phyloP scores from a whole-genome alignment of 345 rosid species.

The Raphanus sativus region DNA sequence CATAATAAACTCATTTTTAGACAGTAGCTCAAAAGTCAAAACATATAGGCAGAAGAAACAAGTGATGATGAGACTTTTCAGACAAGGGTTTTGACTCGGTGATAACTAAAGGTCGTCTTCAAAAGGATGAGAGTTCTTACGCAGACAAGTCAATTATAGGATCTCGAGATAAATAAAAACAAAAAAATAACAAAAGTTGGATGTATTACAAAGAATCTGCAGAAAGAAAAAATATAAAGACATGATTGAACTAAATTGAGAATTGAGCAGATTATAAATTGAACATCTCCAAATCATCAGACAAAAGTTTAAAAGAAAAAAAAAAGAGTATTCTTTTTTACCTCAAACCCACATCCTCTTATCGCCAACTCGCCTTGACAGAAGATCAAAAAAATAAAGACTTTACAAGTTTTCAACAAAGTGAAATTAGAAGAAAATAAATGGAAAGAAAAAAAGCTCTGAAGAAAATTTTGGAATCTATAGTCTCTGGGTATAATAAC shows the following conservation, averaged over 20 bases:
- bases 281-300: background rate
- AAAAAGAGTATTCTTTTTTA: constrained; percentile 14
- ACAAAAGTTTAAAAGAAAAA: background rate
- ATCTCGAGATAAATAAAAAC: background rate
- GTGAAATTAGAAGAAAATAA: background rate
- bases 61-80: background rate
- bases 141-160: background rate
- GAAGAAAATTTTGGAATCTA: constrained; percentile 35
- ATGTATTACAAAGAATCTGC: background rate
- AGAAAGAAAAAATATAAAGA: background rate
- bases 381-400: background rate
- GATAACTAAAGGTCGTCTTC: background rate
- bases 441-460: background rate
- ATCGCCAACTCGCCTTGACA: constrained; percentile 29
- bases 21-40: background rate
- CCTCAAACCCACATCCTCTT: constrained; percentile 43
- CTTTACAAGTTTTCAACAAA: constrained; percentile 11
- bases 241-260: constrained; percentile 10
- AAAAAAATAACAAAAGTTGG: background rate
- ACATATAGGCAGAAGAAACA: background rate
- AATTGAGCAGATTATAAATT: constrained; percentile 5
- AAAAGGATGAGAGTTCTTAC: background rate
- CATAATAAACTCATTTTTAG: background rate
- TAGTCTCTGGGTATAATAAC: constrained; percentile 19
- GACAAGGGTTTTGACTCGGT: background rate